Evolutionary conservation across 2,329 filamentous ascomycete genomes (phyloP).

Genomic region (Arthrobotrys musiformis): DNA sequence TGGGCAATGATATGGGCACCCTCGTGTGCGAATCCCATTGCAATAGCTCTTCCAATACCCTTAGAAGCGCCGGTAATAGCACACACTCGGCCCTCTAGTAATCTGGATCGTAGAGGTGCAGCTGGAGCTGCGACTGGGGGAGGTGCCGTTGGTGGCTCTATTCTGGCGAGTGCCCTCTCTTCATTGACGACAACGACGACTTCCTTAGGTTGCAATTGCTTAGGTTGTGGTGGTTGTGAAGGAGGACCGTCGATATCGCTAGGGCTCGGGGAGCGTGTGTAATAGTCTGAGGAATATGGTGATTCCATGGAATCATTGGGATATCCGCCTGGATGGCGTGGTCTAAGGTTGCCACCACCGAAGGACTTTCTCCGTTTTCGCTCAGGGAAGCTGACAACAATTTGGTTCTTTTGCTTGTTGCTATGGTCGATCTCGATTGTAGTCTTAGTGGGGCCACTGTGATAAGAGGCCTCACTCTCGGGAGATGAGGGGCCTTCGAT

Average conservation of each 20-base stretch:
- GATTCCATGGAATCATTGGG: slow-evolving; percentile 52
- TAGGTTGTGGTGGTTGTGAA: slow-evolving; percentile 2
- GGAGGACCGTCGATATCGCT: slow-evolving; percentile 39
- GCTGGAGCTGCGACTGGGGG: slow-evolving; percentile 41
- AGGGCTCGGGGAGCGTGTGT: slow-evolving; percentile 49
- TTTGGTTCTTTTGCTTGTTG: slow-evolving; percentile 54
- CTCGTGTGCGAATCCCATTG: slow-evolving; percentile 72
- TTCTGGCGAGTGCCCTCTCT: slow-evolving; percentile 39
- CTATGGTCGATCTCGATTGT: slow-evolving; percentile 52
- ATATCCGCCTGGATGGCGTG: slow-evolving; percentile 33
- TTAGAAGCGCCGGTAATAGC: slow-evolving; percentile 77
- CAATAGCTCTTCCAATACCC: slow-evolving; percentile 76
- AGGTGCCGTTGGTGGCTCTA: slow-evolving; percentile 15
- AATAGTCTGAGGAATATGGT: slow-evolving; percentile 50
- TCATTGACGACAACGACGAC: slow-evolving; percentile 52
- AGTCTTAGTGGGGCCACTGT: slow-evolving; percentile 51
- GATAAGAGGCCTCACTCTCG: slow-evolving; percentile 48
- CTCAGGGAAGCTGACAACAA: slow-evolving; percentile 51
- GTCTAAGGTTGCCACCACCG: slow-evolving; percentile 21
- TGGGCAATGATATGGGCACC: slow-evolving; percentile 66
- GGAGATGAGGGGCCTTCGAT: slow-evolving; percentile 51
- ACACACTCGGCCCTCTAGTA: slow-evolving; percentile 59
- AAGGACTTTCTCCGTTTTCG: slow-evolving; percentile 50
- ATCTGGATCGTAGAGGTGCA: slow-evolving; percentile 56
- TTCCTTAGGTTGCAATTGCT: slow-evolving; percentile 43